These are phyloP conservation scores for Sporisorium graminicola DNA, from an alignment of 1,284 basidiomycete genomes.

Conservation along the genomic window DNA sequence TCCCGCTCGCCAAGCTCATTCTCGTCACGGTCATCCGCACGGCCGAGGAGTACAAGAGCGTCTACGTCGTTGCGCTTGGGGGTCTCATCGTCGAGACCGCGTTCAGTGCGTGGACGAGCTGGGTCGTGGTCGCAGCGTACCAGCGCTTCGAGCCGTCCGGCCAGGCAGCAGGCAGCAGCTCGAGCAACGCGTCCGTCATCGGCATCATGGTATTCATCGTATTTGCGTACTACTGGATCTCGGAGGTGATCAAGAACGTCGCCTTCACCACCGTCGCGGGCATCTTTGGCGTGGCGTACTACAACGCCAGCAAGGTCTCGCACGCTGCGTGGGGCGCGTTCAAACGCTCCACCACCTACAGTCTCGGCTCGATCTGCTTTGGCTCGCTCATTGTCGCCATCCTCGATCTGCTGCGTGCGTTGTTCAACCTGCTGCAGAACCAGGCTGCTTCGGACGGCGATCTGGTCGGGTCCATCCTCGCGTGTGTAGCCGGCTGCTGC, in stretches of 20 bases:
- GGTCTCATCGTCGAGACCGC: constrained; percentile 57
- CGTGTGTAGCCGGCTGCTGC: constrained; percentile 85
- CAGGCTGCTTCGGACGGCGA: constrained; percentile 81
- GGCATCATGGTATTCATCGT: constrained; percentile 64
- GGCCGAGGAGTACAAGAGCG: constrained; percentile 58
- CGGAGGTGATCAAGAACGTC: constrained; percentile 64
- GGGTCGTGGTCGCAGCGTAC: constrained; percentile 62
- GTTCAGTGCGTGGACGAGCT: constrained; percentile 59
- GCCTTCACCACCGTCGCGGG: constrained; percentile 62
- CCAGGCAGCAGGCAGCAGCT: constrained; percentile 37
- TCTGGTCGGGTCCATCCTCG: constrained; percentile 79
- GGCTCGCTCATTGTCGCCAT: constrained; percentile 89
- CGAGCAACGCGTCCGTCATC: constrained; percentile 51
- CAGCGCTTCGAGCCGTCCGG: constrained; percentile 59
- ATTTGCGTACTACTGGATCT: constrained; percentile 59
- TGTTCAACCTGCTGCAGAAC: constrained; percentile 78
- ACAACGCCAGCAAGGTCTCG: constrained; percentile 74
- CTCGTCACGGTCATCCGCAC: constrained; percentile 59
- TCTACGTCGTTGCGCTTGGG: constrained; percentile 57
- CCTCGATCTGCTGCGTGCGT: constrained; percentile 80
- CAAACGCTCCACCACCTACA: constrained; percentile 83
- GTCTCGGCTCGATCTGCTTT: constrained; percentile 89
- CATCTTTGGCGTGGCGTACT: constrained; percentile 63
- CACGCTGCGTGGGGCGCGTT: constrained; percentile 76
- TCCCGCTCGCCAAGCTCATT: constrained; percentile 61